Percentiles rank a stretch among this genome's conserved stretches.
Conservation (phyloP, 1,284 basidiomycete genomes). For the Cerioporus squamosus region DNA sequence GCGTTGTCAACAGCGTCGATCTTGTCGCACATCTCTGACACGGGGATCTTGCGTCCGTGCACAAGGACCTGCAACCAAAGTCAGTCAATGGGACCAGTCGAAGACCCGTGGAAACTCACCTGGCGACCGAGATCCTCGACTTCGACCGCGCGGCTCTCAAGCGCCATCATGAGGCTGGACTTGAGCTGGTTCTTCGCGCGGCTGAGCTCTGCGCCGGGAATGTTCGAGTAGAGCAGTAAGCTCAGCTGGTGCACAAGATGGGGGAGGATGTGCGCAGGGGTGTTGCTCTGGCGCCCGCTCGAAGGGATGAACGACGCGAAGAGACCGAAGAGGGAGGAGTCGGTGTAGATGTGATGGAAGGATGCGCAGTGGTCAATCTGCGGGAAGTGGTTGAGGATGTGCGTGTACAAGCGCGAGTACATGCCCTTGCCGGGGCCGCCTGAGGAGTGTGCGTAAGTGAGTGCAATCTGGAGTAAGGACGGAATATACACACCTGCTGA, state of each 20-base stretch:
- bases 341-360: constrained; percentile 98
- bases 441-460: constrained; percentile 30
- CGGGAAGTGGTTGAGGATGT: constrained; percentile 94
- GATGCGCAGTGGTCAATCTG: constrained; percentile 97
- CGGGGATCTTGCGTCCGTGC: constrained; percentile 86
- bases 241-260: constrained; percentile 88
- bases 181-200: constrained; percentile 98
- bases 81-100: background rate
- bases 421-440: constrained; percentile 99
- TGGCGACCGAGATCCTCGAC: constrained; percentile 89
- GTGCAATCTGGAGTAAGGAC: constrained; percentile 1
- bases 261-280: constrained; percentile 75
- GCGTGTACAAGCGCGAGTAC: constrained; percentile 98
- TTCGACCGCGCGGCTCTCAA: constrained; percentile 90
- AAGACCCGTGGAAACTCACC: constrained; percentile 42
- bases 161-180: constrained; percentile 92
- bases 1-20: constrained; percentile 84
- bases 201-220: constrained; percentile 73
- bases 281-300: constrained; percentile 63
- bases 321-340: constrained; percentile 93
- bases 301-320: constrained; percentile 88
- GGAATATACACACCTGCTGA: constrained; percentile 70
- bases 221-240: constrained; percentile 67
- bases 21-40: constrained; percentile 91
- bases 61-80: constrained; percentile 73